Evolutionary conservation across 345 rosid species (phyloP).

Genomic region (Sonneratia caseolaris): DNA sequence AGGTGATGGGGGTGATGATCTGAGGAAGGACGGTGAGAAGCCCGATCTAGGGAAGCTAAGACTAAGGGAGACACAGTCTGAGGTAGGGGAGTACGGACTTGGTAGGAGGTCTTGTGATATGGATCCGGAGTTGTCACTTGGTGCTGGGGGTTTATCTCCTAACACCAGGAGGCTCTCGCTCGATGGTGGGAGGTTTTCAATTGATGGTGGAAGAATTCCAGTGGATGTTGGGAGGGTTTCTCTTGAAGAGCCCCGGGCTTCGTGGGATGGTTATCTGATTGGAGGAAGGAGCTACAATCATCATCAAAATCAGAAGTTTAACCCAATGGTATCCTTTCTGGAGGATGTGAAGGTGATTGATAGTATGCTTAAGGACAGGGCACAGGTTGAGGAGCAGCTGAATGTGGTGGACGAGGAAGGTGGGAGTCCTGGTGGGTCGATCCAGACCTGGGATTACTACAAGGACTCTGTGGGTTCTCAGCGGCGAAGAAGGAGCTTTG

Average conservation of each 20-base stretch:
- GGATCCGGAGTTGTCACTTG: conserved; percentile 53
- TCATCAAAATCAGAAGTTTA: conserved; percentile 33
- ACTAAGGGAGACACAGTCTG: conserved; percentile 33
- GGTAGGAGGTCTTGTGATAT: conserved; percentile 58
- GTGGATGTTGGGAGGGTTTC: conserved; percentile 41
- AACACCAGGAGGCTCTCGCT: conserved; percentile 39
- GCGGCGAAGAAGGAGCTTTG: conserved; percentile 63
- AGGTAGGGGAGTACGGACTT: conserved; percentile 35
- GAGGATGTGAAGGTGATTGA: conserved; percentile 49
- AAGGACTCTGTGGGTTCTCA: conserved; percentile 33
- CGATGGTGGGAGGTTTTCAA: conserved; percentile 22
- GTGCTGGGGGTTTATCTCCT: conserved; percentile 25
- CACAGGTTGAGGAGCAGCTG: conserved; percentile 19
- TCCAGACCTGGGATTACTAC: conserved; percentile 71
- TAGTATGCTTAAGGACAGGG: conserved; percentile 6
- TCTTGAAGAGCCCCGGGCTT: conserved; percentile 40
- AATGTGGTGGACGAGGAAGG: conserved; percentile 26
- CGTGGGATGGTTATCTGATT: conserved; percentile 43
- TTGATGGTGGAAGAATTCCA: conserved; percentile 30
- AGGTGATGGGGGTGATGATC: conserved; percentile 13
- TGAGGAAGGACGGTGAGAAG: conserved; percentile 20
- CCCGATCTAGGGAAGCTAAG: conserved; percentile 6
- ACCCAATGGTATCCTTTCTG: conserved; percentile 40
- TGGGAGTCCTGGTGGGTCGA: conserved; percentile 63
- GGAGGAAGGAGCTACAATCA: conserved; percentile 28